Evolutionary conservation across 495 filamentous ascomycete genomes (phyloP), one percentile per base, ranked within the genome.

Genomic region (Viridothelium virens): DNA sequence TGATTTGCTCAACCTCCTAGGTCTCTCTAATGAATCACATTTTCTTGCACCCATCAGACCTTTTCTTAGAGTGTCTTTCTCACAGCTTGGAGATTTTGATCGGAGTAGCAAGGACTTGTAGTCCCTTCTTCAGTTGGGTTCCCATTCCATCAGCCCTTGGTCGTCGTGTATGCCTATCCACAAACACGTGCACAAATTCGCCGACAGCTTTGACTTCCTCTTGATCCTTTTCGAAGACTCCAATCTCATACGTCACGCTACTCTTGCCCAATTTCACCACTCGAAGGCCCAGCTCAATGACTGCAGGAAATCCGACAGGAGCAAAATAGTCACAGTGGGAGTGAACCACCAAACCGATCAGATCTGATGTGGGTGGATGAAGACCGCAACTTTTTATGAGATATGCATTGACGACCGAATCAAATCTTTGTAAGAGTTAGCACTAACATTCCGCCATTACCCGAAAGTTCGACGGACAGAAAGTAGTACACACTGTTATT

Each of bases 241-340:
- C 93, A 41, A 96, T 83, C 71, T 98, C 93, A 74, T 96, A 98
- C 7, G 86, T 89, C n/a, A 94, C 92, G 70, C 91, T 96, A 18
- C 89, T 91, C 69, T 85, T 89, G 1, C 91, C 90, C 4, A 98
- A 79, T 72, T 87, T 90, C 66, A 88, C 91, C 11, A 96, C 91
- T 2, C 92, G 81, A 39, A 98, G 73, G 2, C 87, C 91, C 0
- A 96, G 80, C 65, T 96, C 91, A 4, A 95, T 81, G 6, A 89
- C 79, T 62, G 87, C 88, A 2, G 93, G 93, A 71, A 91, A 98
- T 0, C 85, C 81, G n/a, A 93, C 87, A 0, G 89, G 86, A 1
- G 84, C 85, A 73, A 97, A 92, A 78, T 91, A 97, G 72, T 94
- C 86, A 70, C 86, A 91, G 74, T 88, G 86, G 2, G 89, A 89